Conservation (phyloP, 2,329 filamentous ascomycete species). For the Aspergillus thermomutatus region DNA sequence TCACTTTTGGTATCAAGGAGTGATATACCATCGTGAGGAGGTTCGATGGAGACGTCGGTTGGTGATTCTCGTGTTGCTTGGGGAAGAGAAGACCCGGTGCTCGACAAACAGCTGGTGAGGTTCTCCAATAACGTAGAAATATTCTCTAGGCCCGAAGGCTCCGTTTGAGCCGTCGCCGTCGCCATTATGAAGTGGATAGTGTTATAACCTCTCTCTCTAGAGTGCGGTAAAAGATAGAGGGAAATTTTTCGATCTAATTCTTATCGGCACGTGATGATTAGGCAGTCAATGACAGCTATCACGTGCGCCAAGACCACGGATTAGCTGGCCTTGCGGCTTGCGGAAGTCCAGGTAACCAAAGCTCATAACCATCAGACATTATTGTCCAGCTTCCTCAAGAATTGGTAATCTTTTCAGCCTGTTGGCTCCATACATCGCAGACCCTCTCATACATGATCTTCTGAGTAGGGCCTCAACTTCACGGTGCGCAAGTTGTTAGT, state of each 20-base stretch:
- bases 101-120: constrained; percentile 33
- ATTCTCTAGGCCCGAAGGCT: constrained; percentile 20
- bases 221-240: constrained; percentile 4
- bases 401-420: not conserved
- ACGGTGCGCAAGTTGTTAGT: constrained; percentile 17
- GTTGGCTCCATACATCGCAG: not conserved
- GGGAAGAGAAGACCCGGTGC: constrained; percentile 35
- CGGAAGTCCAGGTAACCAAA: not conserved
- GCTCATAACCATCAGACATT: not conserved
- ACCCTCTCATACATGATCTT: constrained; percentile 8
- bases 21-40: constrained; percentile 84
- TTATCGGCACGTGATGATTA: constrained; percentile 25
- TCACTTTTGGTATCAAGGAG: constrained; percentile 96
- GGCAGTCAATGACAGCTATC: not conserved
- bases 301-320: constrained; percentile 14
- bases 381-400: not conserved
- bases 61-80: constrained; percentile 24
- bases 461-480: constrained; percentile 1
- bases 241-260: constrained; percentile 17
- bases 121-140: constrained; percentile 32
- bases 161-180: constrained; percentile 15
- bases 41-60: constrained; percentile 66
- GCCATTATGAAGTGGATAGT: constrained; percentile 20
- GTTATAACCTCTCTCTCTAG: not conserved
- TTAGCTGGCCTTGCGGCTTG: constrained; percentile 14